Conservation (phyloP, 2,329 filamentous ascomycete species). For the Claviceps sp. region DNA sequence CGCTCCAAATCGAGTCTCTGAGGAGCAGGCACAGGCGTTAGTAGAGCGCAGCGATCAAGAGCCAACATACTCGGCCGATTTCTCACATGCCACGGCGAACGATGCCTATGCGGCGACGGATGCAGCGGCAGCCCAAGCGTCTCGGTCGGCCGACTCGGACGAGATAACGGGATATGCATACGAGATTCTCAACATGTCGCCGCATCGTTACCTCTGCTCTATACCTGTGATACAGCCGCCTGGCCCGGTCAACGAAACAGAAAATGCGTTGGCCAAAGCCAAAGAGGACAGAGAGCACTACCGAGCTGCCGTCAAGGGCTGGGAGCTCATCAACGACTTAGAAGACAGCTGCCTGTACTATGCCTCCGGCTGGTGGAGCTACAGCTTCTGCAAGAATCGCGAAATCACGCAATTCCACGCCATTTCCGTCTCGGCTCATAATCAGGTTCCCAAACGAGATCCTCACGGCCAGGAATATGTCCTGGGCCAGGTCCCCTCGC, state of each 20-base stretch:
- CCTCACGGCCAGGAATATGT: conserved; percentile 63
- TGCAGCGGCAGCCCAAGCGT: conserved; percentile 5
- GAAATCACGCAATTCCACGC: conserved; percentile 88
- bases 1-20: conserved; percentile 56
- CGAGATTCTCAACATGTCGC: conserved; percentile 60
- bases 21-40: conserved; percentile 52
- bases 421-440: conserved; percentile 50
- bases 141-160: conserved; percentile 21
- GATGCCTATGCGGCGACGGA: conserved; percentile 6
- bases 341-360: conserved; percentile 74
- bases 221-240: conserved; percentile 57
- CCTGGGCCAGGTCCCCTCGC: conserved; percentile 44
- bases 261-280: conserved; percentile 52
- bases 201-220: conserved; percentile 67
- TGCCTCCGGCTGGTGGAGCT: conserved; percentile 87
- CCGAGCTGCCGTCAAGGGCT: conserved; percentile 63
- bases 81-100: conserved; percentile 26
- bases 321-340: conserved; percentile 67
- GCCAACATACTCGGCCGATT: conserved; percentile 26
- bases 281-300: conserved; percentile 71
- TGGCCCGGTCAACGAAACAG: conserved; percentile 46
- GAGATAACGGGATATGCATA: conserved; percentile 27
- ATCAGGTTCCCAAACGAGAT: conserved; percentile 65
- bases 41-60: conserved; percentile 30
- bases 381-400: conserved; percentile 82